phyloP scores from a whole-genome alignment of 306 rosid genomes.

The Arachis stenosperma region DNA sequence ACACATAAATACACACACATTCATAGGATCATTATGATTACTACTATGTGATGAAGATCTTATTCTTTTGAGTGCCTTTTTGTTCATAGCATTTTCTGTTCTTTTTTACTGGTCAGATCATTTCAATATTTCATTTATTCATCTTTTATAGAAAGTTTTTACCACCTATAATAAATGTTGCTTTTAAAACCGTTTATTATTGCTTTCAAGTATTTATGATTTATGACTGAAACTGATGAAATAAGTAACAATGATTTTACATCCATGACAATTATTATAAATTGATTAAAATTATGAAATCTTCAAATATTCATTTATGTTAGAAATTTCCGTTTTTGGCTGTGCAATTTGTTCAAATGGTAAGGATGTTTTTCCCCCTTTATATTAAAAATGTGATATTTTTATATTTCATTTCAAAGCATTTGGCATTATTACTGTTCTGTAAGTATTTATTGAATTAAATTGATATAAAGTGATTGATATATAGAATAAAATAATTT shows the following conservation, averaged over 20 bases:
- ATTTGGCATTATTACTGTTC: neutral
- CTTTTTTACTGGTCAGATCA: constrained; percentile 27
- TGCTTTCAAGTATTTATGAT: constrained; percentile 15
- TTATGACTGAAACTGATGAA: constrained; percentile 1
- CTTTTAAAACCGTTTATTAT: constrained; percentile 23
- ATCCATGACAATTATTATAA: neutral
- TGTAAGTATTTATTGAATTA: neutral
- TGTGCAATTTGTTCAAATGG: neutral
- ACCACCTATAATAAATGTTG: constrained; percentile 29
- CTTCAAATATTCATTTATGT: neutral
- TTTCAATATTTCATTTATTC: neutral
- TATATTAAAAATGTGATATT: neutral
- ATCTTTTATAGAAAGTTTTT: constrained; percentile 30
- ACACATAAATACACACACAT: constrained; percentile 31
- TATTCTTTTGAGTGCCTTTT: constrained; percentile 35
- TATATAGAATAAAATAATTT: too few relatives aligned
- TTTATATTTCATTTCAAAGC: constrained; percentile 1
- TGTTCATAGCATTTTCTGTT: neutral
- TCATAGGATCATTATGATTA: constrained; percentile 27
- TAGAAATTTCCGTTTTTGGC: neutral
- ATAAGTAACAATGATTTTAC: constrained; percentile 26
- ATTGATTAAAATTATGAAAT: neutral
- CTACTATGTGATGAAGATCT: constrained; percentile 35
- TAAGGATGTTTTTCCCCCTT: neutral
- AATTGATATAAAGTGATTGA: too few relatives aligned